These are phyloP conservation scores for Solanum pinnatisectum DNA, from an alignment of 257 asterid species.

Conservation along the genomic window DNA sequence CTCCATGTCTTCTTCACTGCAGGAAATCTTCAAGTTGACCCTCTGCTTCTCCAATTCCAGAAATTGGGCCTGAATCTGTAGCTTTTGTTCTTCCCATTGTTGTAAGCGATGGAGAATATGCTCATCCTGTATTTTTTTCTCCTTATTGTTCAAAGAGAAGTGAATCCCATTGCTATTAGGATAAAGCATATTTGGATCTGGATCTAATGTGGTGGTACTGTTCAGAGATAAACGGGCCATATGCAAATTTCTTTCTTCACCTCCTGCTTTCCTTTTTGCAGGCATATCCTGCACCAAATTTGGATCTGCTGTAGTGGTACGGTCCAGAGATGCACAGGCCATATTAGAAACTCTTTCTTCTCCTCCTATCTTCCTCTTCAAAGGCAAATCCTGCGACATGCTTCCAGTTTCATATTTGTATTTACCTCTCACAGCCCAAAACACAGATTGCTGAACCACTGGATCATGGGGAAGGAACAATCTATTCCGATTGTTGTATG, in stretches of 20 bases:
- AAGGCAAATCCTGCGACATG: constrained; percentile 1
- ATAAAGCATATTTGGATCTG: background rate
- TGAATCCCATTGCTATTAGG: background rate
- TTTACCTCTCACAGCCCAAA: constrained; percentile 19
- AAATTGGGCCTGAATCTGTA: constrained; percentile 20
- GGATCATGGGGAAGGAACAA: constrained; percentile 25
- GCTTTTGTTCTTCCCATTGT: constrained; percentile 18
- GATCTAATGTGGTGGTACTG: background rate
- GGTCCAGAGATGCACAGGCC: background rate
- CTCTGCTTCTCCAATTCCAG: constrained; percentile 27
- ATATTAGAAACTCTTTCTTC: constrained; percentile 6
- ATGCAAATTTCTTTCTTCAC: background rate
- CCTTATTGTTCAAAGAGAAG: background rate
- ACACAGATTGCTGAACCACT: constrained; percentile 12
- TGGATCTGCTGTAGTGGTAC: background rate
- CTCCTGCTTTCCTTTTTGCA: background rate
- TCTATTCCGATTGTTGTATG: constrained; percentile 25
- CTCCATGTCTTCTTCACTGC: constrained; percentile 21
- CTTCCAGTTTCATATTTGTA: background rate
- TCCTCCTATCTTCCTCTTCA: constrained; percentile 17
- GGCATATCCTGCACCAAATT: background rate
- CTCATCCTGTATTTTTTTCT: background rate
- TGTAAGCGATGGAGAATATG: background rate
- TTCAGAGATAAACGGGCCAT: background rate
- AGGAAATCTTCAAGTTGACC: constrained; percentile 5